Evolutionary conservation across 2,329 filamentous ascomycete genomes (phyloP), one percentile per base, ranked within the genome.

Genomic region (Daldinia sp.): DNA sequence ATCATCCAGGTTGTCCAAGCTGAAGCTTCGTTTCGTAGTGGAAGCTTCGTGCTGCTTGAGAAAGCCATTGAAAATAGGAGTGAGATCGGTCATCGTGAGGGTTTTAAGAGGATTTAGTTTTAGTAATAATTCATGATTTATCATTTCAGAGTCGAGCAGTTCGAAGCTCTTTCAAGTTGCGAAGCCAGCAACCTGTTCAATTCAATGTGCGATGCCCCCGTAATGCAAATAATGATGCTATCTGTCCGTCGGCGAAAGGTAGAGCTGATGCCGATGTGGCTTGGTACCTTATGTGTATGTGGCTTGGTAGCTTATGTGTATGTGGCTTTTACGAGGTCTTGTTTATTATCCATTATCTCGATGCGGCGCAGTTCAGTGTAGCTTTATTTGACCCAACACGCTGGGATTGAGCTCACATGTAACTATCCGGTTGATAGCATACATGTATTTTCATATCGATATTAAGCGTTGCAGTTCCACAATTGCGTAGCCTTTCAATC

Each of bases 31-130:
- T 60, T 76, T 81, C 12, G 86, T 84, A 6, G 84, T 81, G 30
- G 82, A 81, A 50, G 86, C 85, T 79, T 87, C 82, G 69, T 88
- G 87, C 73, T 85, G 82, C 75, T 86, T 86, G 26, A 95, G 85
- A 53, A 91, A 85, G 78, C 90, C 84, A 78, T 93, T 90, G 81
- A 95, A 91, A 50, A 86, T 78, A 41, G 88, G 82, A 7, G 92
- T 93, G 67, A 94, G 84, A 78, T 94, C 87, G 70, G 83, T 80
- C 84, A 88, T 87, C 50, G 35, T 72, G 63, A 46, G 39, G 35
- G 37, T 33, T 2, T 26, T 12, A 1, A n/a, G 15, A 26, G 9
- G 1, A 4, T 13, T 33, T 3, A 42, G 57, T 15, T 44, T 58
- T 46, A 57, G 44, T 18, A 35, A 39, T 39, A 39, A 12, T 3